These are phyloP conservation scores for Colletotrichum eleusines DNA, from an alignment of 2,329 filamentous ascomycete species.

Conservation along the genomic window DNA sequence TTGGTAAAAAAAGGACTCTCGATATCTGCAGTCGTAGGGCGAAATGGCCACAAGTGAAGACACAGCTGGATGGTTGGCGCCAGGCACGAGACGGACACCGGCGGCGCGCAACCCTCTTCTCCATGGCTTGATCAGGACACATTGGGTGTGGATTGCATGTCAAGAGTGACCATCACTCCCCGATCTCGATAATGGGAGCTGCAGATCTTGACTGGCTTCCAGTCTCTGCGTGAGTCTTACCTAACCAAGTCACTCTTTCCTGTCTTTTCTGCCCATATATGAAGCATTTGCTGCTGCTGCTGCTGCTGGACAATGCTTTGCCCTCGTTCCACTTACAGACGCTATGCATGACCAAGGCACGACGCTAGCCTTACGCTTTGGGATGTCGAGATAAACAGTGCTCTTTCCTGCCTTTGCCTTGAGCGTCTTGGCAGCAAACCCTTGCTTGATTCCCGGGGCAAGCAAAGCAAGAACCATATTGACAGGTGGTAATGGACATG, in stretches of 20 bases:
- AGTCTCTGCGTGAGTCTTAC: conserved; percentile 12
- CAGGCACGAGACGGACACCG: not conserved
- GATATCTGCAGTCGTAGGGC: not conserved
- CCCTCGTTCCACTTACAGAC: conserved; percentile 16
- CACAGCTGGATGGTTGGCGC: not conserved
- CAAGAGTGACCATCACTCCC: not conserved
- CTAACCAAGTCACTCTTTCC: not conserved
- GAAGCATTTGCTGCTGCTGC: not conserved
- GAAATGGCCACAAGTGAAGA: not conserved
- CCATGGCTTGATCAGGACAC: not conserved
- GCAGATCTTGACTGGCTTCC: conserved; percentile 23
- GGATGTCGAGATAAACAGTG: conserved; percentile 25
- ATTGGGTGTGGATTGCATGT: conserved; percentile 4
- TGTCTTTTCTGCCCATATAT: not conserved
- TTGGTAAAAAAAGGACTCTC: not conserved
- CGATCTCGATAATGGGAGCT: conserved; percentile 32
- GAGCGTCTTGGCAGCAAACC: conserved; percentile 23
- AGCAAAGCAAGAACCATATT: conserved; percentile 21
- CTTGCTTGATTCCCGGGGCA: conserved; percentile 1
- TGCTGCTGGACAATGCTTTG: conserved; percentile 14
- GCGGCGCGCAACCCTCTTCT: not conserved
- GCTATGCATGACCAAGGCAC: conserved; percentile 12
- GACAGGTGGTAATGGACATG: conserved; percentile 29
- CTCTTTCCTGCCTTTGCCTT: conserved; percentile 19
- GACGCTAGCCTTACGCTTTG: conserved; percentile 15